These are phyloP conservation scores for Breviolum minutum DNA, from an alignment of 73 alveolate genomes.

Conservation along the genomic window DNA sequence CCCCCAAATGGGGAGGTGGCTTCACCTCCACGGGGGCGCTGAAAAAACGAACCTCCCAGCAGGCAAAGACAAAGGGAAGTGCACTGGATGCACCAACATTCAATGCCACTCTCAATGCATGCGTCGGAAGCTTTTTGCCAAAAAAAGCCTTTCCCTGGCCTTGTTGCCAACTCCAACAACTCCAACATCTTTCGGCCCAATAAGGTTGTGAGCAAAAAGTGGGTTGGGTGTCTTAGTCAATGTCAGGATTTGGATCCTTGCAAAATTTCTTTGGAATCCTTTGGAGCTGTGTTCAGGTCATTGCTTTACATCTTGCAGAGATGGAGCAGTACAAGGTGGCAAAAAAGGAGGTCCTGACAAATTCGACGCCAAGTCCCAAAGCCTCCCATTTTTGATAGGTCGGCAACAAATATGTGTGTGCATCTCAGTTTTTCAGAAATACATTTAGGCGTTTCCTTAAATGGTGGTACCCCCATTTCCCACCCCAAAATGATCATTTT, in stretches of 20 bases:
- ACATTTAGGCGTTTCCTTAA: not conserved
- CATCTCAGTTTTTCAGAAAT: not conserved
- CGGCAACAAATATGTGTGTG: conserved; percentile 13
- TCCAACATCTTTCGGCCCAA: no score
- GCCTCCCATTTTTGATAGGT: not conserved
- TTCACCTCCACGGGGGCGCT: no score
- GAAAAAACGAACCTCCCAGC: no score
- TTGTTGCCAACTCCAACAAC: no score
- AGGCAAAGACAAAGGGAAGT: not conserved
- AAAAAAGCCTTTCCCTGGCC: not conserved
- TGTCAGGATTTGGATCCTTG: not conserved
- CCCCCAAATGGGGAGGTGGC: no score
- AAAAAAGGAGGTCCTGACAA: not conserved
- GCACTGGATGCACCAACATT: not conserved
- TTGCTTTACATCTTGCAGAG: conserved; percentile 16
- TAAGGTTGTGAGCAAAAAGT: not conserved
- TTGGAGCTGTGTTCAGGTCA: not conserved
- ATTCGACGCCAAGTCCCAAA: not conserved
- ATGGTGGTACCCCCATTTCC: not conserved
- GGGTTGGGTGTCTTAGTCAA: not conserved
- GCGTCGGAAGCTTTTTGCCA: not conserved
- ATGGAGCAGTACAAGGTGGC: not conserved
- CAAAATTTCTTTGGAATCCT: not conserved
- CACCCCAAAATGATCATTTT: no score
- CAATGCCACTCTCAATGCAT: not conserved